phyloP scores from a whole-genome alignment of 2,329 filamentous ascomycete genomes.

The Sporothrix brunneoviolacea region DNA sequence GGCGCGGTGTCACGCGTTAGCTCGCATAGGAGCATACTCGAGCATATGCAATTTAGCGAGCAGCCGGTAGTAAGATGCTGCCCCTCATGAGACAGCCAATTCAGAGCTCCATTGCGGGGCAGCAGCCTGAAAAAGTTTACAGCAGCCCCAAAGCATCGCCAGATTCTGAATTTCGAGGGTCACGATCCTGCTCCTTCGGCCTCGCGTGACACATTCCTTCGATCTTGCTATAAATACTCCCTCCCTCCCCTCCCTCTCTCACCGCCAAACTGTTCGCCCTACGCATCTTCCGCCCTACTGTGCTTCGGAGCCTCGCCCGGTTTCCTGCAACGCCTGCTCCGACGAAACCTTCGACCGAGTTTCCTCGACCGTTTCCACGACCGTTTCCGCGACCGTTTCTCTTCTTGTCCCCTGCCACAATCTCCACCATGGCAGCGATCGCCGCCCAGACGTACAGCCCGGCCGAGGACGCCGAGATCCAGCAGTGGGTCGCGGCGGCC shows the following conservation, averaged over 20 bases:
- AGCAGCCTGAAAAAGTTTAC: neutral
- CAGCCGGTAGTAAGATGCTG: no score
- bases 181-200: neutral
- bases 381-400: neutral
- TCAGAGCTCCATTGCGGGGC: neutral
- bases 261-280: slow-evolving; percentile 40
- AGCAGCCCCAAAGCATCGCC: neutral
- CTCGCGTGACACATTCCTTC: neutral
- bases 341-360: slow-evolving; percentile 14
- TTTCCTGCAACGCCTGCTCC: slow-evolving; percentile 12
- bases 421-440: slow-evolving; percentile 54
- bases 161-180: neutral
- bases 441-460: slow-evolving; percentile 63
- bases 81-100: neutral
- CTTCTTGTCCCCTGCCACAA: neutral
- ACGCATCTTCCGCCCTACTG: slow-evolving; percentile 28
- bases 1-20: slow-evolving; percentile 11
- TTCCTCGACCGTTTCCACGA: neutral
- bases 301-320: slow-evolving; percentile 28
- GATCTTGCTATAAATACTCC: no score
- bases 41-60: neutral
- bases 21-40: neutral
- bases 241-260: neutral
- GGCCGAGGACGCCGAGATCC: slow-evolving; percentile 78
- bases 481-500: slow-evolving; percentile 79